A percentile compares a stretch with the other conserved stretches of the same genome.
phyloP scores from a whole-genome alignment of 495 filamentous ascomycete species.

The Aspergillus affinis region DNA sequence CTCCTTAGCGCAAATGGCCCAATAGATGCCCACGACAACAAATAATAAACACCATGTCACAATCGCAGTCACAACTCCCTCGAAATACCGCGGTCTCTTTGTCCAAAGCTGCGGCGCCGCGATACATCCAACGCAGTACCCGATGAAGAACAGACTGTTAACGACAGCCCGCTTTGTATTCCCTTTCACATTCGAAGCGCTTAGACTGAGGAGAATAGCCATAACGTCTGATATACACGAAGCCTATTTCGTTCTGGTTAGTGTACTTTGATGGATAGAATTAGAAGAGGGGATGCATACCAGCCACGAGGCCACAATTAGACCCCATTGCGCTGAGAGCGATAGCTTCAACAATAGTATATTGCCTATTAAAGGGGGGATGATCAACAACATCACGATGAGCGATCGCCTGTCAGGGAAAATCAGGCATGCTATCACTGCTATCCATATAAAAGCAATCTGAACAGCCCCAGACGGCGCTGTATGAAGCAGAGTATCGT shows the following conservation, averaged over 20 bases:
- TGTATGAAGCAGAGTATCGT: slow-evolving; percentile 33
- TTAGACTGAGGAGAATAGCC: slow-evolving; percentile 52
- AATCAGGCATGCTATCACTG: slow-evolving; percentile 21
- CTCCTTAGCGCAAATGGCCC: slow-evolving; percentile 23
- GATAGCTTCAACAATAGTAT: slow-evolving; percentile 32
- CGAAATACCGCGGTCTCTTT: slow-evolving; percentile 23
- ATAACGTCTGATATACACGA: slow-evolving; percentile 45
- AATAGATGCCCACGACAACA: slow-evolving; percentile 19
- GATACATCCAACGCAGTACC: slow-evolving; percentile 37
- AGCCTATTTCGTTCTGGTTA: slow-evolving; percentile 13
- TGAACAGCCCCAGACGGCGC: slow-evolving; percentile 34
- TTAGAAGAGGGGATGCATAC: slow-evolving; percentile 17
- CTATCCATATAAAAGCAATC: slow-evolving; percentile 32
- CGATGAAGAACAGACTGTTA: slow-evolving; percentile 41
- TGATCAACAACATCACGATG: slow-evolving; percentile 22
- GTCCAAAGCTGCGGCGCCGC: slow-evolving; percentile 33
- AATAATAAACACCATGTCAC: slow-evolving; percentile 30
- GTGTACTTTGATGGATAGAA: neutral
- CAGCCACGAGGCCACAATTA: slow-evolving; percentile 37
- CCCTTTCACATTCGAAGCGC: slow-evolving; percentile 57
- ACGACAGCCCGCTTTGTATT: slow-evolving; percentile 62
- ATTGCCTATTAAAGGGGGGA: slow-evolving; percentile 29
- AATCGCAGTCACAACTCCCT: slow-evolving; percentile 27
- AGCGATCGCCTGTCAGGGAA: slow-evolving; percentile 25
- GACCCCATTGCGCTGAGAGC: slow-evolving; percentile 28